Conservation (phyloP, 129 eudicot species). For the Escallonia rubra region DNA sequence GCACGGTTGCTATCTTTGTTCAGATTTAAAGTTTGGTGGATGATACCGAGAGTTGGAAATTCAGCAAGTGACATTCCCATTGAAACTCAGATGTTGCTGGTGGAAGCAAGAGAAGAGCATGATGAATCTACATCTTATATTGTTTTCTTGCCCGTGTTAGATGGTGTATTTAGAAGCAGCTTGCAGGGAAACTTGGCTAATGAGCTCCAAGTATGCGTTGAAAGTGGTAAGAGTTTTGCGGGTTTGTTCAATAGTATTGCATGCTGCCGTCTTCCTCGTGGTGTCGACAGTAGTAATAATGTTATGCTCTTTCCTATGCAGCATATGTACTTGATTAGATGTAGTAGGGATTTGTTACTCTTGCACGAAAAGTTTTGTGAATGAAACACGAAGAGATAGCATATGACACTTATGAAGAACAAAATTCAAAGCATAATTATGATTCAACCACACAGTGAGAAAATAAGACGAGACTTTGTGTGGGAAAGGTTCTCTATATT, state of each 20-base stretch:
- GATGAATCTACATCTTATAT: conserved; percentile 16
- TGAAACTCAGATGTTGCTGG: conserved; percentile 45
- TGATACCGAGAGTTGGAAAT: conserved; percentile 40
- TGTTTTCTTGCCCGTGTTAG: conserved; percentile 35
- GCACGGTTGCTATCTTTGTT: conserved; percentile 24
- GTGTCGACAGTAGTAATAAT: too few relatives aligned
- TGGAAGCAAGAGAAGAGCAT: conserved; percentile 23
- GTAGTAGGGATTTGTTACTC: too few relatives aligned
- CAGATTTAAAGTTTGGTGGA: conserved; percentile 44
- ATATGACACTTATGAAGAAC: too few relatives aligned
- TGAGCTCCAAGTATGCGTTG: conserved; percentile 42
- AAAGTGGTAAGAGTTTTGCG: conserved; percentile 27
- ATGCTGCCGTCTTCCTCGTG: too few relatives aligned
- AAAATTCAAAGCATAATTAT: too few relatives aligned
- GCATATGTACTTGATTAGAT: too few relatives aligned
- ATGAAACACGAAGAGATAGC: too few relatives aligned
- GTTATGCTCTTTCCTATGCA: too few relatives aligned
- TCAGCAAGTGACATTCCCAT: conserved; percentile 40
- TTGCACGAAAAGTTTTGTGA: too few relatives aligned
- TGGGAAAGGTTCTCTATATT: too few relatives aligned
- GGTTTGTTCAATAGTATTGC: neutral
- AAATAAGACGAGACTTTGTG: too few relatives aligned
- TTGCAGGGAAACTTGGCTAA: conserved; percentile 36
- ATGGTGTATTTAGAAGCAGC: conserved; percentile 39
- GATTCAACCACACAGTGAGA: too few relatives aligned